Percentiles rank a stretch among this genome's conserved stretches.
Conservation (phyloP, 2,329 filamentous ascomycete genomes). For the Claviceps arundinis region DNA sequence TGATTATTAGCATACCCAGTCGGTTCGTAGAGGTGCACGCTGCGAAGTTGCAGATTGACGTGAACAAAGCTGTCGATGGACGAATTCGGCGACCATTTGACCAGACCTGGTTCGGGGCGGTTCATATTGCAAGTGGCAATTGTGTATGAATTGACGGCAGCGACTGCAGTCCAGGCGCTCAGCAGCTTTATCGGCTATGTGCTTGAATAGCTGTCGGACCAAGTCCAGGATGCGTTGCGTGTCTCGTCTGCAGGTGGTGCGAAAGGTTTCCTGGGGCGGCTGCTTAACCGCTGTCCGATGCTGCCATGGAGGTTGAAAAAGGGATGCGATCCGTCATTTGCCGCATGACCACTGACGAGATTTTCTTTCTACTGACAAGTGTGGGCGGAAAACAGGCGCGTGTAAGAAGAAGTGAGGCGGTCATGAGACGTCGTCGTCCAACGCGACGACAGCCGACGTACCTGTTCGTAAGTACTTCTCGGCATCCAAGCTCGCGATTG, state of each 20-base stretch:
- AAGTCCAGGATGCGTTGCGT: not conserved
- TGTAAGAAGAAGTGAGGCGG: not conserved
- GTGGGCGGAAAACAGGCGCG: not conserved
- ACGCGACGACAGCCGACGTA: no score
- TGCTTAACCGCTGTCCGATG: conserved; percentile 4
- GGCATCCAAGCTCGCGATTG: no score
- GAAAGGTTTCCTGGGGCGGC: not conserved
- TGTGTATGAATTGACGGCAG: no score
- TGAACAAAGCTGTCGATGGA: conserved; percentile 48
- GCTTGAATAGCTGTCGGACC: not conserved
- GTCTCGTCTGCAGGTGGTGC: not conserved
- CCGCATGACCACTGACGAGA: conserved; percentile 3
- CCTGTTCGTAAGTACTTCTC: no score
- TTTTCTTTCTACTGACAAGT: not conserved
- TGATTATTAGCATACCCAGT: conserved; percentile 44
- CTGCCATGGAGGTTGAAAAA: conserved; percentile 2
- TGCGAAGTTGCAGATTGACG: conserved; percentile 49
- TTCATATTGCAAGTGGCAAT: conserved; percentile 28
- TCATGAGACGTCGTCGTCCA: no score
- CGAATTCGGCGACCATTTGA: conserved; percentile 53
- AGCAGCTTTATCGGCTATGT: no score
- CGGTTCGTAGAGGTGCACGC: conserved; percentile 50
- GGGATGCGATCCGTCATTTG: not conserved
- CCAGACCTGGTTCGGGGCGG: conserved; percentile 46
- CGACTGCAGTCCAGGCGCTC: no score